Evolutionary conservation across 2,329 filamentous ascomycete genomes (phyloP).

Genomic region (Zasmidium angulare): DNA sequence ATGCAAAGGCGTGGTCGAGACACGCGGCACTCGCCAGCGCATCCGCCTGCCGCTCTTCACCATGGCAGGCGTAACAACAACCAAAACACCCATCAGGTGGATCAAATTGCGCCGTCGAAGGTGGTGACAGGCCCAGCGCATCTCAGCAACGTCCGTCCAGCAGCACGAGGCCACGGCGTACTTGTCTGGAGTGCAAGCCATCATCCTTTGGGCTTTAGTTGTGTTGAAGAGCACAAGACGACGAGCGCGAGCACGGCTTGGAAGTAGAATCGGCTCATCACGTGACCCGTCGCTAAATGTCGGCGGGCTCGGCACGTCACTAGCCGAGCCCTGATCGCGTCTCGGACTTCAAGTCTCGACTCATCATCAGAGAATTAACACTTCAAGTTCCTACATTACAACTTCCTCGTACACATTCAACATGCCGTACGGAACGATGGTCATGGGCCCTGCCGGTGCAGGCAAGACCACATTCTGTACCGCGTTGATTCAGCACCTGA

Average conservation of each 20-base stretch:
- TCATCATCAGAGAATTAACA: no score
- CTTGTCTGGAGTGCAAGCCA: conserved; percentile 55
- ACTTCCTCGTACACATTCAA: not conserved
- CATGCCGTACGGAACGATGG: conserved; percentile 82
- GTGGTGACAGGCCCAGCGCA: conserved; percentile 46
- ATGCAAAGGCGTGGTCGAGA: not conserved
- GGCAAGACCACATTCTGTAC: conserved; percentile 98
- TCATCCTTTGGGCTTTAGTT: conserved; percentile 82
- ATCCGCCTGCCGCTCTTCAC: not conserved
- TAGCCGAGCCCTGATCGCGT: no score
- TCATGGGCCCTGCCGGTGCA: conserved; percentile 96
- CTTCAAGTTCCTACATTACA: no score
- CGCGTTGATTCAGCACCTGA: conserved; percentile 86
- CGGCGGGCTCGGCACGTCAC: no score
- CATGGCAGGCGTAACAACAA: conserved; percentile 36
- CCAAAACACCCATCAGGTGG: conserved; percentile 41
- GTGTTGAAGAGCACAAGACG: conserved; percentile 56
- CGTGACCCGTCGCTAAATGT: no score
- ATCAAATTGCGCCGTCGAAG: conserved; percentile 44
- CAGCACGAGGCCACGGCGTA: conserved; percentile 21
- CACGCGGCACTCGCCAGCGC: not conserved
- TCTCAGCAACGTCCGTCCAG: conserved; percentile 51
- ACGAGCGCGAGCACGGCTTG: not conserved
- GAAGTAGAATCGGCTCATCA: no score
- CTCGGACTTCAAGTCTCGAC: no score